Evolutionary conservation across 2,329 filamentous ascomycete genomes (phyloP).

Genomic region (Endoconidiophora laricicola): DNA sequence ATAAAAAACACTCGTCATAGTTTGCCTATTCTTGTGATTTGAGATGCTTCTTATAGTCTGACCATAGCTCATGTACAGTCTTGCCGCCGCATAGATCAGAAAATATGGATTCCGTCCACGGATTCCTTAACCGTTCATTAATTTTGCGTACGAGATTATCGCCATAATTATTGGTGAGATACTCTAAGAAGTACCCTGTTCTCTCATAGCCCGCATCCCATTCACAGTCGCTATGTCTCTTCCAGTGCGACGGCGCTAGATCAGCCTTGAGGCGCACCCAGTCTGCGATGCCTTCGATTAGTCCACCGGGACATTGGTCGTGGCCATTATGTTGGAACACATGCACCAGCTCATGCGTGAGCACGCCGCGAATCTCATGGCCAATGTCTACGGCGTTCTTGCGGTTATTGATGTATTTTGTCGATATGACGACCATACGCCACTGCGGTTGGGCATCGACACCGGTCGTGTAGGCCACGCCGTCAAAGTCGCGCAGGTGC

Average conservation of each 20-base stretch:
- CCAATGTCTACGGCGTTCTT: constrained; percentile 24
- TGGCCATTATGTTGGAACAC: constrained; percentile 70
- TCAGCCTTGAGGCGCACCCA: constrained; percentile 68
- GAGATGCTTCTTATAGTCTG: not conserved
- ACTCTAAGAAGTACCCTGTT: constrained; percentile 82
- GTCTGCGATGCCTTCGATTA: constrained; percentile 86
- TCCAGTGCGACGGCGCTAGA: constrained; percentile 73
- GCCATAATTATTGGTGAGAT: constrained; percentile 54
- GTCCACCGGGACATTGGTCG: constrained; percentile 48
- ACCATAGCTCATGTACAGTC: constrained; percentile 53
- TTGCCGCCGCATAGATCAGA: constrained; percentile 43
- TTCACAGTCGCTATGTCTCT: constrained; percentile 34
- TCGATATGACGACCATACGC: constrained; percentile 51
- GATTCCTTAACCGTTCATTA: constrained; percentile 49
- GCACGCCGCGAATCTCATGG: constrained; percentile 61
- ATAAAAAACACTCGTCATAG: not conserved
- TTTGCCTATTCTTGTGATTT: not conserved
- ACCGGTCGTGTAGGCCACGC: constrained; percentile 80
- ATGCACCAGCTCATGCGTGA: constrained; percentile 88
- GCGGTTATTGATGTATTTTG: constrained; percentile 50
- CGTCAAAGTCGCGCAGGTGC: constrained; percentile 59
- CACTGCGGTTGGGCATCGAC: no score
- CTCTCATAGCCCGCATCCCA: constrained; percentile 87
- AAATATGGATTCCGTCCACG: constrained; percentile 44
- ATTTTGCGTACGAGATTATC: constrained; percentile 42